These are phyloP conservation scores for Lepiota subincarnata DNA, from an alignment of 768 basidiomycete species.

Conservation along the genomic window DNA sequence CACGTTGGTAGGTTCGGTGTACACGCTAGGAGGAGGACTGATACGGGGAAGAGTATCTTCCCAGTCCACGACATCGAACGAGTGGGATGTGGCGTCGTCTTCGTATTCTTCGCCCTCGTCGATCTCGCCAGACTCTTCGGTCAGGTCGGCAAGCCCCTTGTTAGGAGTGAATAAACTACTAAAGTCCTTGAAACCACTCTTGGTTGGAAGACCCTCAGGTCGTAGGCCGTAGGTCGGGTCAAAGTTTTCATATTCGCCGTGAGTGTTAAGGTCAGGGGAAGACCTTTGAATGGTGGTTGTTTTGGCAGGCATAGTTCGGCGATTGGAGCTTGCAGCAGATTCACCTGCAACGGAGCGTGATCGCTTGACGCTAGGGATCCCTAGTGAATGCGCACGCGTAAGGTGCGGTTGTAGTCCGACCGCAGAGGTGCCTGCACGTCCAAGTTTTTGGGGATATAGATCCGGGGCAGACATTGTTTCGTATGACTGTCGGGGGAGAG, in stretches of 20 bases:
- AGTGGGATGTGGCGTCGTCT: slow-evolving; percentile 36
- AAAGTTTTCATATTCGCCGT: slow-evolving; percentile 68
- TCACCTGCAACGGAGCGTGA: slow-evolving; percentile 40
- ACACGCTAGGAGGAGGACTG: slow-evolving; percentile 39
- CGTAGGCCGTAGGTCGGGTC: slow-evolving; percentile 96
- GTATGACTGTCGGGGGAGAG: slow-evolving; percentile 26
- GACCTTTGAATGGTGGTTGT: slow-evolving; percentile 17
- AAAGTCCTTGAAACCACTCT: slow-evolving; percentile 78
- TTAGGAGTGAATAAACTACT: slow-evolving; percentile 65
- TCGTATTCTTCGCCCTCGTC: slow-evolving; percentile 41
- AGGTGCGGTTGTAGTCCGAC: slow-evolving; percentile 19
- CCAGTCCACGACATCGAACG: slow-evolving; percentile 72
- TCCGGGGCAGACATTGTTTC: slow-evolving; percentile 44
- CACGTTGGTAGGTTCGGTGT: slow-evolving; percentile 36
- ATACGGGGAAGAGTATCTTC: slow-evolving; percentile 50
- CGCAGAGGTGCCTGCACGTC: slow-evolving; percentile 14
- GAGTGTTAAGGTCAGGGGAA: slow-evolving; percentile 21
- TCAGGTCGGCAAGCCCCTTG: slow-evolving; percentile 74
- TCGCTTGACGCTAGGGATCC: slow-evolving; percentile 20
- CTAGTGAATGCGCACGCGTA: slow-evolving; percentile 22
- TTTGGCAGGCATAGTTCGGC: slow-evolving; percentile 16
- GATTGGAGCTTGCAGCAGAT: slow-evolving; percentile 32
- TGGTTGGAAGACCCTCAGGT: slow-evolving; percentile 84
- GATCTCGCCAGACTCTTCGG: slow-evolving; percentile 53
- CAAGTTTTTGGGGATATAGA: slow-evolving; percentile 17